Percentiles rank a stretch among this genome's conserved stretches.
Evolutionary conservation across 352 stramenopile species (phyloP).

Genomic region (Halophytophthora batemanensis): DNA sequence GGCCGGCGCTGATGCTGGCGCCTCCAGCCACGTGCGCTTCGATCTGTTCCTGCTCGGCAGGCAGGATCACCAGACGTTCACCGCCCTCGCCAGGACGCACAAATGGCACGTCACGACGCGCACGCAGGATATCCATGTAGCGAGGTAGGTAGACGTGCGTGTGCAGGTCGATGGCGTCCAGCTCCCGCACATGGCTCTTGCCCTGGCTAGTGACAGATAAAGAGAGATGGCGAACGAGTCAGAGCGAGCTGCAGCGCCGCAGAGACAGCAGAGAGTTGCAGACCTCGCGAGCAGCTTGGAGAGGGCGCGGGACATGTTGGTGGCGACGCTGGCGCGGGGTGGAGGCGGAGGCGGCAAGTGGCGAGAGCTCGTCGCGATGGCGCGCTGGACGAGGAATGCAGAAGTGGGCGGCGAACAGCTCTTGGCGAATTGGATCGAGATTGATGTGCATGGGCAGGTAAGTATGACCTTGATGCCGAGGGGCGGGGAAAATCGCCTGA

Average conservation of each 20-base stretch:
- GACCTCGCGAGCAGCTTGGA: conserved; percentile 10
- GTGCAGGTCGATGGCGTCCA: conserved; percentile 52
- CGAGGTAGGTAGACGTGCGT: conserved; percentile 64
- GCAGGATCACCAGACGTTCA: conserved; percentile 61
- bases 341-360: no score
- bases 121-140: conserved; percentile 59
- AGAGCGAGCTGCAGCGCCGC: background rate
- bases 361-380: no score
- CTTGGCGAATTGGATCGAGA: no score
- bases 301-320: background rate
- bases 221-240: background rate
- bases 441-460: no score
- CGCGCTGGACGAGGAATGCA: no score
- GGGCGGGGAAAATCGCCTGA: no score
- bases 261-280: background rate
- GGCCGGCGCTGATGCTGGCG: conserved; percentile 34
- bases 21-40: conserved; percentile 12
- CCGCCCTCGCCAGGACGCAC: conserved; percentile 26
- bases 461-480: no score
- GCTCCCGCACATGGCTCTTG: conserved; percentile 32
- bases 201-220: conserved; percentile 16
- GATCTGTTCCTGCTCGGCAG: conserved; percentile 43
- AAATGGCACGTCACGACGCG: conserved; percentile 42
- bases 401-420: no score
- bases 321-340: background rate